Percentiles rank a stretch among this genome's conserved stretches.
phyloP scores from a whole-genome alignment of 2,329 filamentous ascomycete species.

The Curvularia spicifera region DNA sequence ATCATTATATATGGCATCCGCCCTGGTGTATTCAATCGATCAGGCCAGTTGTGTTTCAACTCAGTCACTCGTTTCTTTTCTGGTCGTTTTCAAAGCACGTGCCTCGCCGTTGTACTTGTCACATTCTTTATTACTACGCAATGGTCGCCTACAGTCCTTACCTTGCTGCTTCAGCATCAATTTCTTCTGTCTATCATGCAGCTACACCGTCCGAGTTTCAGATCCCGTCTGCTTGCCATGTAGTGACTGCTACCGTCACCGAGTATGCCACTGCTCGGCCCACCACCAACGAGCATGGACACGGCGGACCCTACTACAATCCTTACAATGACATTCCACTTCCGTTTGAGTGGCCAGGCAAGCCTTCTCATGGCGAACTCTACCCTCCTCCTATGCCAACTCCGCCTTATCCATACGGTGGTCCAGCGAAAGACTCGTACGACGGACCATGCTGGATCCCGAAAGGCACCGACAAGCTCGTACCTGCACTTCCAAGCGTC shows the following conservation, averaged over 20 bases:
- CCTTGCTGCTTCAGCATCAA: slow-evolving; percentile 28
- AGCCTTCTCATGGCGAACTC: slow-evolving; percentile 27
- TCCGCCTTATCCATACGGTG: slow-evolving; percentile 34
- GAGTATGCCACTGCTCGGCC: slow-evolving; percentile 27
- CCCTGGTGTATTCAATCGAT: neutral
- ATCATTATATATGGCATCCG: slow-evolving; percentile 19
- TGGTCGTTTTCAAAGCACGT: slow-evolving; percentile 3
- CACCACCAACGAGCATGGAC: slow-evolving; percentile 30
- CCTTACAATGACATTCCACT: slow-evolving; percentile 38
- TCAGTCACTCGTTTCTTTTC: slow-evolving; percentile 24
- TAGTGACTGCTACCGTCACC: slow-evolving; percentile 24
- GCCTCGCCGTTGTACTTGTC: slow-evolving; percentile 5
- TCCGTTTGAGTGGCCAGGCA: slow-evolving; percentile 37
- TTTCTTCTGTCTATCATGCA: slow-evolving; percentile 28
- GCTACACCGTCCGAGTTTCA: slow-evolving; percentile 17
- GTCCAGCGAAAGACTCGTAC: slow-evolving; percentile 27
- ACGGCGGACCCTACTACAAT: slow-evolving; percentile 41
- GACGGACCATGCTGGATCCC: slow-evolving; percentile 38
- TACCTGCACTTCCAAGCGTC: slow-evolving; percentile 28
- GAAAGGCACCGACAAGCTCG: slow-evolving; percentile 28
- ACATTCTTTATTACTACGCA: slow-evolving; percentile 16
- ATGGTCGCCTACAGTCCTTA: slow-evolving; percentile 42
- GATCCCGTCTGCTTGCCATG: slow-evolving; percentile 16
- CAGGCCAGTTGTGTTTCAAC: slow-evolving; percentile 2
- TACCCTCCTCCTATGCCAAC: slow-evolving; percentile 29